These are phyloP conservation scores for Willaertia magna DNA, from an alignment of 208 protist genomes.

Conservation along the genomic window DNA sequence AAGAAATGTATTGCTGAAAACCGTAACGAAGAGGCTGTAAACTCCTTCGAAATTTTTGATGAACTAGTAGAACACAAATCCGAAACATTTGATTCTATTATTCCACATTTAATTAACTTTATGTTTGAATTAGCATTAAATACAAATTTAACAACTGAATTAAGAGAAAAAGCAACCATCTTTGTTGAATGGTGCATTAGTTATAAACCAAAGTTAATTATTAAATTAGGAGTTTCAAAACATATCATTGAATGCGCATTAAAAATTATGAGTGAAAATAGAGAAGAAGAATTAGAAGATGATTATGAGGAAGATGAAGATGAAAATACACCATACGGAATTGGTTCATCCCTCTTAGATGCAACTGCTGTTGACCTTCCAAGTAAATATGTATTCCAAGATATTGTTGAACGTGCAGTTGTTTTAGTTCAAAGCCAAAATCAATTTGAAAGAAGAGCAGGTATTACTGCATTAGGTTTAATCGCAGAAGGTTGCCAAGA, in stretches of 20 bases:
- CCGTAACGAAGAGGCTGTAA: conserved; percentile 9
- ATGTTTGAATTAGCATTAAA: conserved; percentile 15
- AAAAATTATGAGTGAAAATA: neutral
- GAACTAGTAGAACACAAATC: conserved; percentile 22
- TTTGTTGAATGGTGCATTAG: conserved; percentile 19
- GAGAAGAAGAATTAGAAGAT: neutral
- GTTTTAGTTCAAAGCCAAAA: neutral
- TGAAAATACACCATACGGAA: neutral
- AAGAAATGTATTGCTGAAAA: conserved; percentile 18
- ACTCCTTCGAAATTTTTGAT: conserved; percentile 26
- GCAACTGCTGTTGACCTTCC: neutral
- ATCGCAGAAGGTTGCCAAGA: neutral
- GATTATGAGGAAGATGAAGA: neutral
- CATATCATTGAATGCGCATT: neutral
- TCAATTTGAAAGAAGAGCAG: neutral
- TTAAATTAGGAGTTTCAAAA: neutral
- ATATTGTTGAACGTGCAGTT: neutral
- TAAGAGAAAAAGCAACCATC: neutral
- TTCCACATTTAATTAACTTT: conserved; percentile 17
- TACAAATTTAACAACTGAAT: neutral
- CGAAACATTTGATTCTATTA: neutral
- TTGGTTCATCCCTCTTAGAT: neutral
- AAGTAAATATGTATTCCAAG: neutral
- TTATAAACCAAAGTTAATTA: conserved; percentile 7
- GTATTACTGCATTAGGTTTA: neutral